These are phyloP conservation scores for Aspergillus kassunensis DNA, from an alignment of 495 filamentous ascomycete species.

Conservation along the genomic window DNA sequence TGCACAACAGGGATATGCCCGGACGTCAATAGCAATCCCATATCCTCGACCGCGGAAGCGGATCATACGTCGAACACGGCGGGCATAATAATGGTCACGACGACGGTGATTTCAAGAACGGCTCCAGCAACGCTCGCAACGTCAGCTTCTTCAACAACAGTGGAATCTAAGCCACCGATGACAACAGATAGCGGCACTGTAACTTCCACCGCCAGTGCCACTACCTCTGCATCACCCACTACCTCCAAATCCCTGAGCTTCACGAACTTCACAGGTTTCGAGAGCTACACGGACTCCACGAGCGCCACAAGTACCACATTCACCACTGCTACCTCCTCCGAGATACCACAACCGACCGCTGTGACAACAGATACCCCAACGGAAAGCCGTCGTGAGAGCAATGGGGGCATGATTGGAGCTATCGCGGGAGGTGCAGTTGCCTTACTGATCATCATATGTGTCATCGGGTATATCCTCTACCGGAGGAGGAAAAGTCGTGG, in stretches of 20 bases:
- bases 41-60: not conserved
- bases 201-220: not conserved
- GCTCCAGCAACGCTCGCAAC: not conserved
- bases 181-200: not conserved
- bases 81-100: not conserved
- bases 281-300: too few species aligned
- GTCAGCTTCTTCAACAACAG: conserved; percentile 7
- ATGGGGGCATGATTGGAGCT: conserved; percentile 26
- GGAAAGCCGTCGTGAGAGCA: conserved; percentile 1
- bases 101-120: not conserved
- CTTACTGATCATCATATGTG: conserved; percentile 15
- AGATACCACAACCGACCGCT: not conserved
- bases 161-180: not conserved
- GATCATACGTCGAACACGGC: not conserved
- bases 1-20: conserved; percentile 33
- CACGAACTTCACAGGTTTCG: too few species aligned
- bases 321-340: not conserved
- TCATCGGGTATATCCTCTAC: conserved; percentile 21
- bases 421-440: conserved; percentile 22
- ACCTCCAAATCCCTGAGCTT: too few species aligned
- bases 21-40: conserved; percentile 13
- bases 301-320: not conserved
- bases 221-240: not conserved
- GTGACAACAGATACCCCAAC: not conserved
- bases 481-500: conserved; percentile 20